phyloP scores from a whole-genome alignment of 2,329 filamentous ascomycete genomes.

The Apiospora sp. region DNA sequence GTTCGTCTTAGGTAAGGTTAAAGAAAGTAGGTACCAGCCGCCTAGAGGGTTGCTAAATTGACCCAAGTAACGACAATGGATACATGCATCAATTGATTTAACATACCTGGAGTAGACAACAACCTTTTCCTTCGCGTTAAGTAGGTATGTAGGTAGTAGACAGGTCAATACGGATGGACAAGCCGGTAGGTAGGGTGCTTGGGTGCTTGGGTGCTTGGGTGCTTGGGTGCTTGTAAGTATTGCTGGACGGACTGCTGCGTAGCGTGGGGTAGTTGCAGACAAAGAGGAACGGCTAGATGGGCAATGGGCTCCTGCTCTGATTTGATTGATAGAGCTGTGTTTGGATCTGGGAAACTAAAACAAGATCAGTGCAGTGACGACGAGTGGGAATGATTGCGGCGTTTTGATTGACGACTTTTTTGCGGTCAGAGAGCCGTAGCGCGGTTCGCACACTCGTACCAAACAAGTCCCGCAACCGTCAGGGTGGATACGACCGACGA shows the following conservation, averaged over 20 bases:
- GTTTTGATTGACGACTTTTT: constrained; percentile 27
- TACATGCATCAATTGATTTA: neutral
- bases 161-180: neutral
- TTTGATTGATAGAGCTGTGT: neutral
- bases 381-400: constrained; percentile 20
- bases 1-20: constrained; percentile 16
- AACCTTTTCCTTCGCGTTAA: neutral
- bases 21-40: neutral
- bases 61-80: neutral
- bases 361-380: constrained; percentile 18
- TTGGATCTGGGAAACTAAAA: constrained; percentile 13
- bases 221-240: neutral
- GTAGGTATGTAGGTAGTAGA: neutral
- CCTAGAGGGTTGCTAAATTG: neutral
- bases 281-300: constrained; percentile 12
- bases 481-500: neutral
- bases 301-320: neutral
- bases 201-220: neutral
- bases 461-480: constrained; percentile 18
- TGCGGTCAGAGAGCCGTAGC: constrained; percentile 22
- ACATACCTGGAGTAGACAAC: constrained; percentile 7
- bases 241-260: constrained; percentile 9
- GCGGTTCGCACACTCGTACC: constrained; percentile 12
- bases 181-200: constrained; percentile 8
- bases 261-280: constrained; percentile 26